A percentile compares a stretch with the other conserved stretches of the same genome.
phyloP scores from a whole-genome alignment of 2,329 filamentous ascomycete genomes.

The Alternaria incomplexa region DNA sequence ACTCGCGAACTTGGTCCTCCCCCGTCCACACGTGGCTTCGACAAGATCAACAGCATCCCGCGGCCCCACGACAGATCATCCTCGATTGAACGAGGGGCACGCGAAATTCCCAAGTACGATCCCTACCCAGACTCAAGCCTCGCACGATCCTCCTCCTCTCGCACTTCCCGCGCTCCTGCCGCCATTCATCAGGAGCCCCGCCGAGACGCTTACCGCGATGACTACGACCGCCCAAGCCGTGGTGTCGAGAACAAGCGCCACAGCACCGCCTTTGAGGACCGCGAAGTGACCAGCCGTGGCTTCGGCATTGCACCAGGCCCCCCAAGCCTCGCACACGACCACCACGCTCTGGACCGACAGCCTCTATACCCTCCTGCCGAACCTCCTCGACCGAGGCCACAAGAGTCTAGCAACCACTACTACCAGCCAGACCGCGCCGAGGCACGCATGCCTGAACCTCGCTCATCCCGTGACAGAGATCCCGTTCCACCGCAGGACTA shows the following conservation, averaged over 20 bases:
- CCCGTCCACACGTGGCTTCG: slow-evolving; percentile 72
- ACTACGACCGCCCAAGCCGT: slow-evolving; percentile 53
- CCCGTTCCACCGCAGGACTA: slow-evolving; percentile 25
- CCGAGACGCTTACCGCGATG: slow-evolving; percentile 50
- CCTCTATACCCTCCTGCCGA: slow-evolving; percentile 33
- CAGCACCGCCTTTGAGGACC: slow-evolving; percentile 47
- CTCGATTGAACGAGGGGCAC: slow-evolving; percentile 40
- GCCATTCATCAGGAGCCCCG: slow-evolving; percentile 57
- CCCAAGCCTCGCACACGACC: slow-evolving; percentile 36
- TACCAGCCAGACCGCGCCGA: slow-evolving; percentile 37
- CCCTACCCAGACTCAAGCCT: slow-evolving; percentile 47
- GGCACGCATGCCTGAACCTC: slow-evolving; percentile 40
- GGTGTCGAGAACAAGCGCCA: slow-evolving; percentile 49
- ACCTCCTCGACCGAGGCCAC: slow-evolving; percentile 17
- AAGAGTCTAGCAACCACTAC: slow-evolving; percentile 25
- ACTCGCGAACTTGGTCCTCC: slow-evolving; percentile 60
- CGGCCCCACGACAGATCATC: slow-evolving; percentile 34
- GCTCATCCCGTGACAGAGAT: slow-evolving; percentile 31
- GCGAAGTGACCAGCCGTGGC: slow-evolving; percentile 53
- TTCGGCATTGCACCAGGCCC: slow-evolving; percentile 52
- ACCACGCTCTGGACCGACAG: slow-evolving; percentile 48
- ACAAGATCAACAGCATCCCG: slow-evolving; percentile 63
- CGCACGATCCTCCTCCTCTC: slow-evolving; percentile 47
- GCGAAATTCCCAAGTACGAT: slow-evolving; percentile 44
- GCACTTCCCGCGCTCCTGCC: slow-evolving; percentile 50